phyloP scores from a whole-genome alignment of 2,329 filamentous ascomycete genomes.

The Scedosporium minutisporum region DNA sequence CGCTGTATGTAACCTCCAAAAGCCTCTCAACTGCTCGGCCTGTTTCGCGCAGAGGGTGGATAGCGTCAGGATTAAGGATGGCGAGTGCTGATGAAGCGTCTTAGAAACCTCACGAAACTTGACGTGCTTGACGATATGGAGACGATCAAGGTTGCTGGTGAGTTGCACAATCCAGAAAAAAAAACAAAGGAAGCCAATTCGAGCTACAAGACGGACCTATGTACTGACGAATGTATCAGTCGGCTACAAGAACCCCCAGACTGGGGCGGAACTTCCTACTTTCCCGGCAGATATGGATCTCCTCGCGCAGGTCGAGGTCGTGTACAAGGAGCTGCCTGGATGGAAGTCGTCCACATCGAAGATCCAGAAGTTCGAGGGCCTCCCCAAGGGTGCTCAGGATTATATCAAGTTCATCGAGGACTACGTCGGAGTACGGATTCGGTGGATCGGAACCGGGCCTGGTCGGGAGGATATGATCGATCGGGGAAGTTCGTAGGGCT shows the following conservation, averaged over 20 bases:
- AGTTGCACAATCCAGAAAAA: constrained; percentile 2
- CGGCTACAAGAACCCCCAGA: constrained; percentile 47
- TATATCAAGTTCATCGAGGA: constrained; percentile 62
- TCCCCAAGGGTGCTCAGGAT: constrained; percentile 53
- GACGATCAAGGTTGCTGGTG: constrained; percentile 46
- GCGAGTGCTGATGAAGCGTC: background rate
- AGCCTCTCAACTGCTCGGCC: background rate
- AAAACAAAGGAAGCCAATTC: background rate
- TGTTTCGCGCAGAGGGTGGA: background rate
- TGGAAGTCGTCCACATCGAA: constrained; percentile 58
- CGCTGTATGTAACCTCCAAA: constrained; percentile 20
- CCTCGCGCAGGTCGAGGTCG: constrained; percentile 50
- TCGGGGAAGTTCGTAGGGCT: background rate
- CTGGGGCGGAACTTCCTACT: constrained; percentile 39
- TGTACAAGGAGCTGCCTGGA: constrained; percentile 59
- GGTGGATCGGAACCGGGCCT: constrained; percentile 57
- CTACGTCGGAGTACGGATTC: constrained; percentile 47
- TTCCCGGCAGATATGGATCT: constrained; percentile 56
- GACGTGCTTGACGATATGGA: constrained; percentile 66
- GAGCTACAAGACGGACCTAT: background rate
- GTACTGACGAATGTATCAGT: constrained; percentile 31
- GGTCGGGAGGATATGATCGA: constrained; percentile 54
- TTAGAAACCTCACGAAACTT: constrained; percentile 29
- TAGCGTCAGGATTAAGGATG: background rate
- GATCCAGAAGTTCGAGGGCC: constrained; percentile 48